Evolutionary conservation across 768 basidiomycete genomes (phyloP).

Genomic region (Agrocybe praecox): DNA sequence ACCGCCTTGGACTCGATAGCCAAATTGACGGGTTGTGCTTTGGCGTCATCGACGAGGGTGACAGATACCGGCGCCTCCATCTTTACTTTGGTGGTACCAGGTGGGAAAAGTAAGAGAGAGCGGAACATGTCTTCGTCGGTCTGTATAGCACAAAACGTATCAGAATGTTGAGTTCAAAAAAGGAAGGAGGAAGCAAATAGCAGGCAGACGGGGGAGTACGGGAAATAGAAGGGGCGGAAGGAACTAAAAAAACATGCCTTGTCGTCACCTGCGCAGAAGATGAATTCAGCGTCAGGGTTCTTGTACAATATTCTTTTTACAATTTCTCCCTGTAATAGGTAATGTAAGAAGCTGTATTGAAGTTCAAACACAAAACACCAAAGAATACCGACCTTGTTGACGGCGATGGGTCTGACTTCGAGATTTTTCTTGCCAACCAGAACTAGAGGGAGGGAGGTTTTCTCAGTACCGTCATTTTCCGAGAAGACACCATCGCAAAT

Average conservation of each 20-base stretch:
- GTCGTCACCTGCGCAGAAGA: constrained; percentile 98
- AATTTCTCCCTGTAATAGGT: constrained; percentile 74
- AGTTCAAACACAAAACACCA: not conserved
- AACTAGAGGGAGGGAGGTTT: constrained; percentile 50
- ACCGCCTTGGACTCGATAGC: constrained; percentile 67
- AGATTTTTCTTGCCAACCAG: constrained; percentile 98
- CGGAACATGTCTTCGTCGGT: constrained; percentile 99
- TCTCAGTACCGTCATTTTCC: not conserved
- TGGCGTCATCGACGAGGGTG: constrained; percentile 50
- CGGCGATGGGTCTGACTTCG: constrained; percentile 92
- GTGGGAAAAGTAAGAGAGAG: constrained; percentile 66
- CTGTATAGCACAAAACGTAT: constrained; percentile 32
- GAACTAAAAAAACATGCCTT: constrained; percentile 59
- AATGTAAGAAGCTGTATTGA: not conserved
- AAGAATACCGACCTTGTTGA: constrained; percentile 74
- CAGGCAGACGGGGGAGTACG: not conserved
- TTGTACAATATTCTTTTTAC: constrained; percentile 92
- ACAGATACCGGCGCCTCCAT: constrained; percentile 64
- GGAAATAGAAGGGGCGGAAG: too few relatives aligned
- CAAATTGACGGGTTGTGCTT: constrained; percentile 56
- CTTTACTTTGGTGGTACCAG: constrained; percentile 39
- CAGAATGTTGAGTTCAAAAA: not conserved
- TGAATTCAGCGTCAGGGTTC: constrained; percentile 92
- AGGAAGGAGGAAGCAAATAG: not conserved
- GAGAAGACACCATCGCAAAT: not conserved